Evolutionary conservation across 2,329 filamentous ascomycete genomes (phyloP).

Genomic region (Beauveria bassiana): DNA sequence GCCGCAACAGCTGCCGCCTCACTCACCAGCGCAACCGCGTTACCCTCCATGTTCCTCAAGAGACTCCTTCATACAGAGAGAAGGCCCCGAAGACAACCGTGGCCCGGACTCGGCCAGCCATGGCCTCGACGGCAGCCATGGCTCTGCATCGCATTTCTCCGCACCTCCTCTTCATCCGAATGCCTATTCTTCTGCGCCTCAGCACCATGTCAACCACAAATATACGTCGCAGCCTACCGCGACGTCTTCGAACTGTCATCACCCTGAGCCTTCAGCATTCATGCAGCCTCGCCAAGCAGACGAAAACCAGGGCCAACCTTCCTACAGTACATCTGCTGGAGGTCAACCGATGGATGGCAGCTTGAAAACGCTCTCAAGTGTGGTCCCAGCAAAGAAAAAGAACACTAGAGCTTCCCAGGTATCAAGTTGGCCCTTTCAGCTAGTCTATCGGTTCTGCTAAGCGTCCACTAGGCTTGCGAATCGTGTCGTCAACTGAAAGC

Average conservation of each 20-base stretch:
- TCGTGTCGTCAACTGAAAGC: no score
- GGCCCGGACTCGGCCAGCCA: conserved; percentile 46
- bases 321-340: no score
- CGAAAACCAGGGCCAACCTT: no score
- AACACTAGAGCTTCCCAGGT: no score
- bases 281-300: no score
- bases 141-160: conserved; percentile 22
- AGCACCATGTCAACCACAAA: conserved; percentile 47
- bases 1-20: conserved; percentile 24
- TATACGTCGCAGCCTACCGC: conserved; percentile 37
- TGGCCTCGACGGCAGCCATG: conserved; percentile 27
- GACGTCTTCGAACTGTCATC: conserved; percentile 37
- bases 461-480: no score
- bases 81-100: conserved; percentile 43
- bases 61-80: conserved; percentile 50
- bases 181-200: conserved; percentile 35
- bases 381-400: no score
- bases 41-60: conserved; percentile 38
- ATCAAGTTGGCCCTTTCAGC: no score
- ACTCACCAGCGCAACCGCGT: conserved; percentile 36
- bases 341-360: no score
- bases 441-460: no score
- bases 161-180: conserved; percentile 22
- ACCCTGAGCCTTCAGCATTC: no score
- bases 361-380: no score